A percentile compares a stretch with the other conserved stretches of the same genome.
phyloP scores from a whole-genome alignment of 1,284 basidiomycete genomes.

The Cutaneotrichosporon curvatum region DNA sequence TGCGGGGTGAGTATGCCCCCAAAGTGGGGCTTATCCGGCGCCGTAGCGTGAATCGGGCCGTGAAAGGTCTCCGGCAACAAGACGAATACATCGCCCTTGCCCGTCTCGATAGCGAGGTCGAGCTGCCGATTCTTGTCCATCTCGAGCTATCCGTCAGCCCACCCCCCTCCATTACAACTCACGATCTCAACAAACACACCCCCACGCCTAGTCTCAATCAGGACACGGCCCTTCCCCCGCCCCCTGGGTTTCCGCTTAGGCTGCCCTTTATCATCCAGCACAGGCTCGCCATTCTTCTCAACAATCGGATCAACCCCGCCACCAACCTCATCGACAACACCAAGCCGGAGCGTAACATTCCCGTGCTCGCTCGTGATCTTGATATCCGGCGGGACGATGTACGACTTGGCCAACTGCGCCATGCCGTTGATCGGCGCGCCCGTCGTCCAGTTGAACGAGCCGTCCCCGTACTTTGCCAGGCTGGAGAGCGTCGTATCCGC shows the following conservation, averaged over 20 bases:
- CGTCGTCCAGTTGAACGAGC: conserved; percentile 23
- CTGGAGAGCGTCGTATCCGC: conserved; percentile 29
- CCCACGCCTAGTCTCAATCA: conserved; percentile 26
- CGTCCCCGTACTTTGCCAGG: conserved; percentile 11
- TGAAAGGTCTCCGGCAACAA: conserved; percentile 32
- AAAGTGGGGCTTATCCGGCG: conserved; percentile 1
- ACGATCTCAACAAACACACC: conserved; percentile 37
- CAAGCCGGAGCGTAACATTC: conserved; percentile 28
- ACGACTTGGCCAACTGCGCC: conserved; percentile 28
- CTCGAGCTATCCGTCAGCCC: conserved; percentile 24
- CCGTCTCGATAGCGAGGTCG: conserved; percentile 26
- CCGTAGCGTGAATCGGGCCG: conserved; percentile 23
- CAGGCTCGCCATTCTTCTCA: neutral
- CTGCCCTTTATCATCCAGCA: neutral
- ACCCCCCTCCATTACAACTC: conserved; percentile 13
- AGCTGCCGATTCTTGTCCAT: conserved; percentile 20
- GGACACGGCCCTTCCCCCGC: conserved; percentile 32
- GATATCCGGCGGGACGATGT: conserved; percentile 32
- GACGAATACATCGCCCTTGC: conserved; percentile 34
- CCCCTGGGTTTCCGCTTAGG: conserved; percentile 20
- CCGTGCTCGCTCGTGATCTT: conserved; percentile 31
- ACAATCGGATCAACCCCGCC: neutral
- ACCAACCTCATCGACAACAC: conserved; percentile 26
- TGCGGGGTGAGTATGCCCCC: conserved; percentile 25
- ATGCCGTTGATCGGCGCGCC: conserved; percentile 39